Percentiles rank a stretch among this genome's conserved stretches.
Evolutionary conservation across 2,329 filamentous ascomycete genomes (phyloP).

Genomic region (Fusarium musae): DNA sequence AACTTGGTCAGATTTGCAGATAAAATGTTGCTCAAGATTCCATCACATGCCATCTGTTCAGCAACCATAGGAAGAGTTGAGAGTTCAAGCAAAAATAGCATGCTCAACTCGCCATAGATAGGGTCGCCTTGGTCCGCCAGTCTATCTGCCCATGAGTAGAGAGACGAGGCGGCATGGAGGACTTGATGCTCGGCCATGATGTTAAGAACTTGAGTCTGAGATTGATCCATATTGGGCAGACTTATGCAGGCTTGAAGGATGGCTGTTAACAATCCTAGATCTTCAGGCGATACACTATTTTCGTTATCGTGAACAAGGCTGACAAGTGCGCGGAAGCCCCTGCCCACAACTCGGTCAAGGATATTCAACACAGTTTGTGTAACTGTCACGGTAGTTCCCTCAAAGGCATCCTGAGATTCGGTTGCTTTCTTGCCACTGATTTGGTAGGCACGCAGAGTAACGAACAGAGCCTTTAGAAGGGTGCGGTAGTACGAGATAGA

Average conservation of each 20-base stretch:
- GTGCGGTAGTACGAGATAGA: constrained; percentile 81
- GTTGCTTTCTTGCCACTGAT: constrained; percentile 46
- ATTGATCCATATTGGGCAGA: constrained; percentile 79
- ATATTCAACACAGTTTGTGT: constrained; percentile 79
- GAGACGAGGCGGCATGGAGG: constrained; percentile 81
- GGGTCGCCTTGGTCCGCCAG: constrained; percentile 83
- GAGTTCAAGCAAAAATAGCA: constrained; percentile 88
- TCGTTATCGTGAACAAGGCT: constrained; percentile 83
- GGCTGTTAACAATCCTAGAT: constrained; percentile 87
- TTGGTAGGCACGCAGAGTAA: constrained; percentile 77
- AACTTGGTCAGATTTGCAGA: constrained; percentile 82
- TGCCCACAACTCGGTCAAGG: constrained; percentile 80
- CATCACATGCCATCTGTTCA: constrained; percentile 90
- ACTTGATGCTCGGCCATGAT: constrained; percentile 77
- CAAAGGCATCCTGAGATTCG: constrained; percentile 49
- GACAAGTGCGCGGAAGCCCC: constrained; percentile 84
- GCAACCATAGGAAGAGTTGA: constrained; percentile 84
- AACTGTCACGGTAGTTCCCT: constrained; percentile 56
- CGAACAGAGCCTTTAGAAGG: constrained; percentile 85
- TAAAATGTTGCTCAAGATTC: constrained; percentile 80
- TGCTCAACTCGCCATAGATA: constrained; percentile 90
- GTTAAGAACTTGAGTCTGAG: constrained; percentile 76
- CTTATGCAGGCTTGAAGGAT: constrained; percentile 86
- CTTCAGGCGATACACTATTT: constrained; percentile 71
- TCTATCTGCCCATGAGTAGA: constrained; percentile 94